A percentile compares a stretch with the other conserved stretches of the same genome.
These are phyloP conservation scores for Wickerhamomyces queroliae DNA, from an alignment of 805 yeast species.

Conservation along the genomic window DNA sequence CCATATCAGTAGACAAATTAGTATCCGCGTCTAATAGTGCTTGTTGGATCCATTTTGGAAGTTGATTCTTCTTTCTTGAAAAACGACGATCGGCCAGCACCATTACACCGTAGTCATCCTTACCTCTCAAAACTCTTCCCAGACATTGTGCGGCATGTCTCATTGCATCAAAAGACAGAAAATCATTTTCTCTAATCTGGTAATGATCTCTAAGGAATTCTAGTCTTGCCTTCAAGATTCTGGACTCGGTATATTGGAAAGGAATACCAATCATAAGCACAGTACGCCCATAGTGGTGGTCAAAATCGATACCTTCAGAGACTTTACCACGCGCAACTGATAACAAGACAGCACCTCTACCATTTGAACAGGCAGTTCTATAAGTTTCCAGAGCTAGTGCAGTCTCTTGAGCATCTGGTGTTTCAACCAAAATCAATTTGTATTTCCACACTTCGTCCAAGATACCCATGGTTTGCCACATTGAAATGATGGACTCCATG, in stretches of 20 bases:
- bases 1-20: constrained; percentile 95
- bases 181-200: constrained; percentile 90
- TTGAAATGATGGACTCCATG: constrained; percentile 96
- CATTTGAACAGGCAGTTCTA: constrained; percentile 93
- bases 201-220: constrained; percentile 91
- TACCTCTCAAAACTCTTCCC: constrained; percentile 96
- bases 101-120: constrained; percentile 98
- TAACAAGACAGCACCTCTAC: constrained; percentile 92
- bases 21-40: constrained; percentile 88
- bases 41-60: constrained; percentile 97
- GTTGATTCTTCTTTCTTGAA: constrained; percentile 74
- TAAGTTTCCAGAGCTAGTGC: constrained; percentile 93
- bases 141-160: constrained; percentile 98
- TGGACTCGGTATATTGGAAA: constrained; percentile 96
- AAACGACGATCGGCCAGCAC: constrained; percentile 94
- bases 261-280: constrained; percentile 99
- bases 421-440: constrained; percentile 89
- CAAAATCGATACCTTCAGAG: constrained; percentile 98
- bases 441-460: constrained; percentile 98
- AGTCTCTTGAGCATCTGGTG: constrained; percentile 99
- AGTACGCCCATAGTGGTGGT: constrained; percentile 95
- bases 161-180: constrained; percentile 97
- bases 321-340: constrained; percentile 99
- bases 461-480: constrained; percentile 99
- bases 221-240: constrained; percentile 89